Conservation (phyloP, 2,329 filamentous ascomycete species). For the Stemphylium lycopersici region DNA sequence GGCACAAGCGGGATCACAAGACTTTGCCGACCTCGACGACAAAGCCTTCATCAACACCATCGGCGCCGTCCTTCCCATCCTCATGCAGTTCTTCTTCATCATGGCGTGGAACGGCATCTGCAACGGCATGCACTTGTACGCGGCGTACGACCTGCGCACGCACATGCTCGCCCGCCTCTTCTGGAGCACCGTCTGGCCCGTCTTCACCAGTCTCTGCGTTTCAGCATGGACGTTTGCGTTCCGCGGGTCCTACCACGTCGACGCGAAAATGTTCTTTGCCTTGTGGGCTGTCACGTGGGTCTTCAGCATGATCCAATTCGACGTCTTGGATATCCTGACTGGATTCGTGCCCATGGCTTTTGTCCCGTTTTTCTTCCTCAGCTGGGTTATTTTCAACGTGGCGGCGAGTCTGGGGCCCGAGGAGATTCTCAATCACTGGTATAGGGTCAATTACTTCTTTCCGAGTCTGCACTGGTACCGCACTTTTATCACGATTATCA, state of each 20-base stretch:
- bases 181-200: constrained; percentile 13
- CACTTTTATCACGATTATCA: constrained; percentile 16
- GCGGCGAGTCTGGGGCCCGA: too few species aligned
- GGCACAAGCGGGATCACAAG: too few species aligned
- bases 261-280: constrained; percentile 21
- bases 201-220: constrained; percentile 16
- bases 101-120: constrained; percentile 53
- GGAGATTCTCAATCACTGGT: too few species aligned
- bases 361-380: too few species aligned
- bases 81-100: constrained; percentile 58
- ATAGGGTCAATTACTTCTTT: not conserved
- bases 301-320: constrained; percentile 14
- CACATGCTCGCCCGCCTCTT: constrained; percentile 19
- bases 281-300: constrained; percentile 20
- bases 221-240: constrained; percentile 20
- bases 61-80: constrained; percentile 51
- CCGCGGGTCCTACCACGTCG: constrained; percentile 11
- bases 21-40: too few species aligned
- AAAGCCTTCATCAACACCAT: too few species aligned
- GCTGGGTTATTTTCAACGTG: too few species aligned
- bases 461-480: constrained; percentile 15
- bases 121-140: constrained; percentile 13
- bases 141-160: constrained; percentile 15
- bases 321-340: constrained; percentile 15
- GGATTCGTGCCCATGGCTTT: not conserved